Percentiles rank a stretch among this genome's conserved stretches.
phyloP scores from a whole-genome alignment of 306 rosid species.

The Oxytropis ochrocephala region DNA sequence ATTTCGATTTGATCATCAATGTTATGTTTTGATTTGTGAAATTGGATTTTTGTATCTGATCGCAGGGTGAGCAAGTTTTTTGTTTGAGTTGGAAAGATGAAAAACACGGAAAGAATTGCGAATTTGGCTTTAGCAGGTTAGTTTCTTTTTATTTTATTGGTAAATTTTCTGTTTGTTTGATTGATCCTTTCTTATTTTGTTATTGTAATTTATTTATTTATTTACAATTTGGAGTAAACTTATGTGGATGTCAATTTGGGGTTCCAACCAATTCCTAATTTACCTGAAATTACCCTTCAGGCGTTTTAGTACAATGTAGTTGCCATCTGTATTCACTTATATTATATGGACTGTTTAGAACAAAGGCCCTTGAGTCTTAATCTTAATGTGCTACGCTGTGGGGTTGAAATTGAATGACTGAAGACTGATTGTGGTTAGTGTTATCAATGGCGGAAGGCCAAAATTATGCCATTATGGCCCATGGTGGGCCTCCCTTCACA shows the following conservation, averaged over 20 bases:
- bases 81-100: constrained; percentile 35
- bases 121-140: constrained; percentile 80
- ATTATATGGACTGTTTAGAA: not conserved
- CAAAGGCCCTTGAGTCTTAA: not conserved
- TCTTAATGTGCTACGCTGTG: not conserved
- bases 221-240: not conserved
- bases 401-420: not conserved
- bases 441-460: too few species aligned
- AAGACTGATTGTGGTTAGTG: not conserved
- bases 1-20: not conserved
- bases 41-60: constrained; percentile 23
- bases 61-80: constrained; percentile 28
- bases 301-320: not conserved
- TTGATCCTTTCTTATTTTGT: not conserved
- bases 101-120: constrained; percentile 63
- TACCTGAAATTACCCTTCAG: not conserved
- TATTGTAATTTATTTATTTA: not conserved
- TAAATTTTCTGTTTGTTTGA: not conserved
- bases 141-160: not conserved
- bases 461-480: too few species aligned
- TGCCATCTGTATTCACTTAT: not conserved
- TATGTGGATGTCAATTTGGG: not conserved
- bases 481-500: too few species aligned
- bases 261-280: not conserved
- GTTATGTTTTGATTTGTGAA: constrained; percentile 1